Base-by-base conservation (phyloP, 768 basidiomycete genomes). In the Psilocybe sp. region DNA sequence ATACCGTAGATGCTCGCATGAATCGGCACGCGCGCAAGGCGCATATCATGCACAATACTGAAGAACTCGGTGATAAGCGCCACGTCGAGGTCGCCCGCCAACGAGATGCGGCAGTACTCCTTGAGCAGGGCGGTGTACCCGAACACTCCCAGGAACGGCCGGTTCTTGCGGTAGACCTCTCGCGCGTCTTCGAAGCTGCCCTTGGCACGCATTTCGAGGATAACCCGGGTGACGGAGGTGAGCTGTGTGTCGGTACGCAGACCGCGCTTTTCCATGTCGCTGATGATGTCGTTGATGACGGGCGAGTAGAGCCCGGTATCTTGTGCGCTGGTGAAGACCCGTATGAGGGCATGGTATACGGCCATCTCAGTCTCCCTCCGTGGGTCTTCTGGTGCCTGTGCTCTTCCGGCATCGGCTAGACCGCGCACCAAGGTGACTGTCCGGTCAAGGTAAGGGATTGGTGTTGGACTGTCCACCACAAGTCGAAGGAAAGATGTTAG, bases 31-130 rank as follows among this genome's bases (percentile, higher is more conserved):
- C 87, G 86, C 2, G 80, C 77, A 11, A 68, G 65, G 20, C 80
- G 84, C 90, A 95, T 94, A 68, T 93, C 90, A 34, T 75, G 77
- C 50, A 92, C 76, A 44, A 95, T 87, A 47, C 79, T 77, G 64
- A 92, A 84, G 65, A 89, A 91, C 47, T 81, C 73, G 65, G 71
- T 53, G 64, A 80, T 54, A 63, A 79, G 62, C 54, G 73, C 76
- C 4, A 75, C 58, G 42, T 69, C 61, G 19, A 72, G 58, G 14
- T 67, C 62, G 16, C 75, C 62, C 40, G 70, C 68, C 50, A 82
- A 83, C 8, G 78, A 74, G 46, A 89, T 71, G 19, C 74, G 73
- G 60, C 80, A 78, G 56, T 89, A 85, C 2, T 79, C 76, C 52
- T 79, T 69, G 46, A 92, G 73, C 50, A 95, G 81, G 39, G 78